Base-by-base conservation (phyloP, 2,329 filamentous ascomycete species). In the Verticillium nonalfalfae region DNA sequence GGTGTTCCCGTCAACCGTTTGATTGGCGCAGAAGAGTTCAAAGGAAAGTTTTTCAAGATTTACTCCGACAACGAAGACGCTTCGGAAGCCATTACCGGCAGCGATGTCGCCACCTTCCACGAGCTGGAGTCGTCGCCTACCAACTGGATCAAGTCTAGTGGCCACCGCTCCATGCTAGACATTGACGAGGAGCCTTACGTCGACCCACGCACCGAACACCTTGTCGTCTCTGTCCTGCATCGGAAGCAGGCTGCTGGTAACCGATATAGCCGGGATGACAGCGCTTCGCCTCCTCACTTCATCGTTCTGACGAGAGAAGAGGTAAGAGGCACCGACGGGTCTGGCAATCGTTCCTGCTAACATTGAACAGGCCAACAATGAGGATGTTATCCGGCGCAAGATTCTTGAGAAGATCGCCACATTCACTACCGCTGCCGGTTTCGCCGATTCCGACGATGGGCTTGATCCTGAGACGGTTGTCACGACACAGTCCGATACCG, bases 21-120 rank as follows among this genome's bases (percentile, higher is more conserved):
- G n/a, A 86, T 97, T 70, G 87, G 88, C 14, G 88, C 86, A 1
- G 95, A 99, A 69, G 86, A 96, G 58, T 96, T 91, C 72, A 90
- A 86, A 67, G 81, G 86, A 67, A 92, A 89, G 67, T 93, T 97
- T 74, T 98, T 93, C 79, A 94, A 93, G 71, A 83, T 91, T 58
- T 93, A 95, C 66, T 85, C 91, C 31, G 90, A 97, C 68, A 78
- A 77, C 4, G 72, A 74, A 7, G 81, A 82, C 35, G 86, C 93
- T 10, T 86, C 87, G 0, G 93, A 97, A 61, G 85, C 88, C 57
- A 93, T 97, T 60, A 74, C 79, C 31, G 65, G 70, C 26, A 90
- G 90, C 62, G 85, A 90, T 60, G 79, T 90, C 56, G 85, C 85
- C 11, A 83, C 92, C 34, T 89, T 86, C 36, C 80, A 90, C 69